Evolutionary conservation across 257 asterid genomes (phyloP).

Genomic region (Cordia subcordata): DNA sequence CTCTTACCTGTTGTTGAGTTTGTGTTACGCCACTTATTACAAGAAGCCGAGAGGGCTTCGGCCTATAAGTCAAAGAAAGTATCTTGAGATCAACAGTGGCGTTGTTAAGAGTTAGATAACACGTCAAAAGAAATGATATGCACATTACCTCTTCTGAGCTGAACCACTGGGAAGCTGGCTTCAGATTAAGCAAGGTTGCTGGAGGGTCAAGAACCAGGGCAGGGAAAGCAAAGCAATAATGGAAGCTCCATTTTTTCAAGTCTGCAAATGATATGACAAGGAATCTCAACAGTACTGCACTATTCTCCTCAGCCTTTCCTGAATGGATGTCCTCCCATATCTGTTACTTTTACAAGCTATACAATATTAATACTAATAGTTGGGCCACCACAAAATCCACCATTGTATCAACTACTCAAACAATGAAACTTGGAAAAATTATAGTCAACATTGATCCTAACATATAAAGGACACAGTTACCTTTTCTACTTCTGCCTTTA

Average conservation of each 20-base stretch:
- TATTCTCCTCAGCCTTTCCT: constrained; percentile 75
- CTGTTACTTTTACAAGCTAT: constrained; percentile 34
- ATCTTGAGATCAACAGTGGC: constrained; percentile 12
- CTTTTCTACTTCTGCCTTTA: constrained; percentile 68
- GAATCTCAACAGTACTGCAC: constrained; percentile 73
- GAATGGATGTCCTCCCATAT: constrained; percentile 81
- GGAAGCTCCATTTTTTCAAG: constrained; percentile 88
- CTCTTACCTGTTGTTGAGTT: constrained; percentile 66
- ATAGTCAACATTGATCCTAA: not conserved
- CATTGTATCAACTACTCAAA: not conserved
- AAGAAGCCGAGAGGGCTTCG: constrained; percentile 53
- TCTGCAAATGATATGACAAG: constrained; percentile 90
- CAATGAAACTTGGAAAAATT: not conserved
- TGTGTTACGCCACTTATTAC: constrained; percentile 78
- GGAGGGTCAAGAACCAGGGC: constrained; percentile 86
- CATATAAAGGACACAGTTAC: constrained; percentile 18
- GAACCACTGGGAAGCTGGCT: constrained; percentile 75
- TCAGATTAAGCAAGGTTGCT: constrained; percentile 56
- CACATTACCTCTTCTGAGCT: constrained; percentile 59
- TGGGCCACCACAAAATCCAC: not conserved
- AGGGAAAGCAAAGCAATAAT: constrained; percentile 97
- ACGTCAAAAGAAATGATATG: constrained; percentile 12
- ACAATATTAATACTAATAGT: constrained; percentile 10
- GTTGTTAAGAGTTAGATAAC: constrained; percentile 7
- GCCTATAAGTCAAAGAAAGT: constrained; percentile 35